A percentile compares a stretch with the other conserved stretches of the same genome.
These are phyloP conservation scores for Favolaschia claudopus DNA, from an alignment of 768 basidiomycete species.

Conservation along the genomic window DNA sequence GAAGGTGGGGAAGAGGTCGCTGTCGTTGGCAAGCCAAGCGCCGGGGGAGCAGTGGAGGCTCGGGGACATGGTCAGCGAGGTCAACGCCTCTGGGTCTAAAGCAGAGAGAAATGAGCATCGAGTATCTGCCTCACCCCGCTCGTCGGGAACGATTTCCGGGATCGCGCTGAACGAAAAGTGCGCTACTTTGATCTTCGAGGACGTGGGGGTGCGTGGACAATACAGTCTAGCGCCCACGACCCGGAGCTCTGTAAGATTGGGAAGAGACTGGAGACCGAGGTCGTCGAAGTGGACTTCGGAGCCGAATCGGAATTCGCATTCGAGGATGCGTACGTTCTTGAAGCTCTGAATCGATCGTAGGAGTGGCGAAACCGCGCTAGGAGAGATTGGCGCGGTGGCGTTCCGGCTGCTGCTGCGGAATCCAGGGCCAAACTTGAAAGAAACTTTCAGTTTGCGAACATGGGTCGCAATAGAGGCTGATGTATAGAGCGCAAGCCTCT, in stretches of 20 bases:
- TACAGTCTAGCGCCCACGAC: not conserved
- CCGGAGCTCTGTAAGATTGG: slow-evolving; percentile 1
- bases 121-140: not conserved
- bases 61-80: slow-evolving; percentile 5
- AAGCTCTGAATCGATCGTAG: not conserved
- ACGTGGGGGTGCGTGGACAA: not conserved
- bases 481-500: slow-evolving; percentile 4
- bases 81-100: slow-evolving; percentile 1
- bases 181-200: not conserved
- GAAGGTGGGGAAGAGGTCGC: slow-evolving; percentile 2
- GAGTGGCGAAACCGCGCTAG: slow-evolving; percentile 1
- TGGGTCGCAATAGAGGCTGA: not conserved
- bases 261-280: slow-evolving; percentile 11
- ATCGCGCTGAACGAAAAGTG: slow-evolving; percentile 16
- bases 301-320: slow-evolving; percentile 2
- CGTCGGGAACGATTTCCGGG: not conserved
- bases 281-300: slow-evolving; percentile 8
- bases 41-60: slow-evolving; percentile 15
- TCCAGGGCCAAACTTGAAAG: slow-evolving; percentile 11
- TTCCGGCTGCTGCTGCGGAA: not conserved
- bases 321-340: slow-evolving; percentile 6
- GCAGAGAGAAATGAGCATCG: slow-evolving; percentile 14
- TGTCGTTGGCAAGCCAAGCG: slow-evolving; percentile 13
- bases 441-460: slow-evolving; percentile 9
- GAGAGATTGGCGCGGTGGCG: not conserved